Evolutionary conservation across 306 rosid genomes (phyloP).

Genomic region (Hippophae rhamnoides): DNA sequence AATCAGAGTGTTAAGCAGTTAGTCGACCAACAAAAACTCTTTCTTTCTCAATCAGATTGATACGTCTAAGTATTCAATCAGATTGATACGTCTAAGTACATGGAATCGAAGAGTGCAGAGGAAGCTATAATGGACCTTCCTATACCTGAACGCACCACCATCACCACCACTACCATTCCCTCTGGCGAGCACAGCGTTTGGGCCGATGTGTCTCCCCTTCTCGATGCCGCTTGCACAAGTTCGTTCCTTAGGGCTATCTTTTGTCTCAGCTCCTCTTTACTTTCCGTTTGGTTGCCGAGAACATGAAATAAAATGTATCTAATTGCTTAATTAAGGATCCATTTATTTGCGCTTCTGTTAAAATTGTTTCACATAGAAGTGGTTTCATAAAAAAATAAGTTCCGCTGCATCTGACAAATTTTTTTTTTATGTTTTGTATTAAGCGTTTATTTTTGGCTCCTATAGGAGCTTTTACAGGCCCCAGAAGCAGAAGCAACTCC

Average conservation of each 20-base stretch:
- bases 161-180: constrained; percentile 37
- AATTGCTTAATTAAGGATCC: too few relatives aligned
- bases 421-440: too few relatives aligned
- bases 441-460: too few relatives aligned
- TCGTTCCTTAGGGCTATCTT: not conserved
- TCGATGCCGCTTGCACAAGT: constrained; percentile 77
- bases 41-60: constrained; percentile 2
- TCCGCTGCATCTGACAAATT: too few relatives aligned
- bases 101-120: constrained; percentile 19
- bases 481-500: not conserved
- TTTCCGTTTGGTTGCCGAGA: constrained; percentile 14
- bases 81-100: not conserved
- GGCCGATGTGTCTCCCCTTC: constrained; percentile 83
- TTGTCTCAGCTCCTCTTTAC: not conserved
- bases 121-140: constrained; percentile 20
- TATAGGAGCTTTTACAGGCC: too few relatives aligned
- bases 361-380: too few relatives aligned
- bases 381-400: too few relatives aligned
- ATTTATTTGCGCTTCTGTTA: too few relatives aligned
- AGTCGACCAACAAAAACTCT: not conserved
- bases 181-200: constrained; percentile 68
- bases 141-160: constrained; percentile 29
- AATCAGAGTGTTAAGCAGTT: too few relatives aligned
- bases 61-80: constrained; percentile 1
- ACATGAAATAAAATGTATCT: not conserved